Base-by-base conservation (phyloP, 2,329 filamentous ascomycete species). In the Penicillium sp. region DNA sequence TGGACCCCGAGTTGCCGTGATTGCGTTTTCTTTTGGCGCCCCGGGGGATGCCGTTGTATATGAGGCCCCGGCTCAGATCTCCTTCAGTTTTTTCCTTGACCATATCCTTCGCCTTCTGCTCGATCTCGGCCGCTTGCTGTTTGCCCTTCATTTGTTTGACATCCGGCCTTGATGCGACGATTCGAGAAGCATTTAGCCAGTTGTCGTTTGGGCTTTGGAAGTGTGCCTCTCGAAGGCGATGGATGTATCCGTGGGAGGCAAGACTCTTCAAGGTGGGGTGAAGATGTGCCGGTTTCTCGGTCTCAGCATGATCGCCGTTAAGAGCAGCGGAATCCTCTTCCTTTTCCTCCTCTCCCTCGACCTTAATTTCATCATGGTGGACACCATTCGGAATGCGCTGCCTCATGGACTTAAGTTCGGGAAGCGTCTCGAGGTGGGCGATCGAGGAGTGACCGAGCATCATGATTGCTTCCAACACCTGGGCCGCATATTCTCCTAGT, bases 401-500 rank as follows among this genome's bases (percentile, higher is more conserved):
- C 3, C 51, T 52, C 43, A 63, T 52, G 16, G 72, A 53, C 47
- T 58, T 60, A 42, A 76, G 65, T 42, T 76, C 72, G 2, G 74
- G 70, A 11, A 76, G 63, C 7, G 60, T 69, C 56, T 78, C 72
- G 24, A 82, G 74, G 61, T 82, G 74, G 47, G 71, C 70, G 45
- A 81, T 72, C 58, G 76, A 86, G 31, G 88, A 88, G 75, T 94
- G 89, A 1, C 93, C 93, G 18, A 92, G 81, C 53, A 87, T 81
- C 58, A 96, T 77, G 40, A 97, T 77, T 31, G 87, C 88, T 64
- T 89, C 85, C 57, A 94, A 82, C 38, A 97, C 80, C 59, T 87
- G 85, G 55, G 86, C 85, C 31, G 91, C 91, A 59, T 86, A 82
- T n/a, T 81, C 77, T 18, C 92, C 93, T 69, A 91, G 88, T 64